Evolutionary conservation across 192 early-diverging fungal species (phyloP), one percentile per base, ranked within the genome.

Genomic region (Rhizoclosmatium sp.): DNA sequence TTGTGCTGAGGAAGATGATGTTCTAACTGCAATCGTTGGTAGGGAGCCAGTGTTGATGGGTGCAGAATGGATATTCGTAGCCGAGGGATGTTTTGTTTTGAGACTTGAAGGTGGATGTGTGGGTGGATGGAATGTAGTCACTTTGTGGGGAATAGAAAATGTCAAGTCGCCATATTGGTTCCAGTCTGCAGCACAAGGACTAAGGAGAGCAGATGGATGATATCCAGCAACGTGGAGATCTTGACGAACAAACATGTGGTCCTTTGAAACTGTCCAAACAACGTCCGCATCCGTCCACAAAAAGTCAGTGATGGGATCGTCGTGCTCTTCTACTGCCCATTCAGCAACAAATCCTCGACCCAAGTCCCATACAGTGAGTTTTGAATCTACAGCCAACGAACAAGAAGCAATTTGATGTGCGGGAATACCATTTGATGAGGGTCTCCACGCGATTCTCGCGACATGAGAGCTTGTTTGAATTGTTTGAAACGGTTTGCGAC

Each of bases 311-410:
- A 89, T 88, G 4, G 88, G 86, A 9, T 83, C 87, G 54, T 92
- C 89, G 75, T 95, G 93, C 56, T 90, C 89, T 23, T 93, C 92
- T 10, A 95, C 81, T 1, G 87, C 84, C 62, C 89, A 89, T 48
- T 89, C 82, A 5, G 94, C 84, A 31, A 95, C 86, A 80, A 88
- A 91, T 4, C 92, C 91, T 56, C 92, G 78, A 14, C 86, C 80
- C 3, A 94, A 73, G 84, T 95, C 92, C 92, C 92, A 95, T 0
- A 93, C 76, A 59, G 91, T 91, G n/a, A 95, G 85, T 23, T 88
- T 74, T 46, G 80, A 80, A 76, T 93, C 94, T 9, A 85, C 87
- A 12, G 82, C 61, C 48, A 95, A 85, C 3, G 91, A 80, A 67
- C 90, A 92, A 0, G 89, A 89, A n/a, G 94, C 94, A 60, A 95